Base-by-base conservation (phyloP, 2,329 filamentous ascomycete genomes). In the Cladophialophora carrionii region DNA sequence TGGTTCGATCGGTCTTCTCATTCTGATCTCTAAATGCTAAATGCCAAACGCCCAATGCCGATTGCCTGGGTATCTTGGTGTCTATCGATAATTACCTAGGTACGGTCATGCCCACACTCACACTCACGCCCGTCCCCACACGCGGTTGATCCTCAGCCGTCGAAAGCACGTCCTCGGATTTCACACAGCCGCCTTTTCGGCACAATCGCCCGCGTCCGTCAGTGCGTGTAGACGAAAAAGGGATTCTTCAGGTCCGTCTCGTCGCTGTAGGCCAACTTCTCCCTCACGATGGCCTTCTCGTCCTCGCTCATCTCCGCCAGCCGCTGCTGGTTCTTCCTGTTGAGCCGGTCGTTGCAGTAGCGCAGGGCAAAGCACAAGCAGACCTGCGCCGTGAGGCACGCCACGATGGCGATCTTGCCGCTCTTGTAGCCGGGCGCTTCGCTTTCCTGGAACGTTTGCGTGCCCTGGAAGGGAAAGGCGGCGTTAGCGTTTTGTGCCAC, bases 391-490 rank as follows among this genome's bases (percentile, higher is more conserved):
- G 29, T 26, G n/a, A 54, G 52, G 29, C 52, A 54, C 57, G 57
- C 26, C 31, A 59, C 48, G 57, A 59, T 59, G 31, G 57, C 57
- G 10, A 49, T 49, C 31, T 80, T 78, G 1, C 78, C 78, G 9
- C 76, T 73, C 9, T 67, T 74, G 64, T 80, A 80, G 17, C 76
- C 73, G 2, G 80, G 79, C 22, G 78, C 78, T 58, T 81, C 74
- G 46, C 75, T 71, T 1, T 73, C 73, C 61, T 76, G 76, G 69
- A 81, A 81, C 0, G 79, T 79, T 67, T 79, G 74, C 14, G 80
- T 78, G 0, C 78, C 79, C 51, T 54, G 26, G 29, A 29, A 1
- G 29, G 43, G 8, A n/a, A 10, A 5, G 24, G 20, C 2, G 51
- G 4, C 14, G 51, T 54, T 54, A 54, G 22, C 22, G 22, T 3